phyloP scores from a whole-genome alignment of 805 yeast genomes.

The Teunomyces lycoperdinae region DNA sequence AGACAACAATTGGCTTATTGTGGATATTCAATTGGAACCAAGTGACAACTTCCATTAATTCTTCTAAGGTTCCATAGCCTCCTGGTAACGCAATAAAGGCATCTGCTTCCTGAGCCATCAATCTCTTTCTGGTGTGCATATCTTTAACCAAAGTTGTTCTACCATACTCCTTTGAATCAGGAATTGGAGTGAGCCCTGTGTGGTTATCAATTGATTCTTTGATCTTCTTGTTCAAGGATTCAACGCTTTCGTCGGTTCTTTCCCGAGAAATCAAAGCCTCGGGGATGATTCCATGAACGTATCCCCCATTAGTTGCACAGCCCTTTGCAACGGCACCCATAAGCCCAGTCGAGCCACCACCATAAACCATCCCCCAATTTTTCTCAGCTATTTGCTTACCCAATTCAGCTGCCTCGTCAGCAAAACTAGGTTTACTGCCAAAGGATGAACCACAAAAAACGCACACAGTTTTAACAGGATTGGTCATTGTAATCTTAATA shows the following conservation, averaged over 20 bases:
- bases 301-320: constrained; percentile 55
- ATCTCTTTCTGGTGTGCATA: constrained; percentile 84
- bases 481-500: constrained; percentile 16
- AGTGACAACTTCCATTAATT: constrained; percentile 83
- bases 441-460: constrained; percentile 85
- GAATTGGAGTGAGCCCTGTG: constrained; percentile 63
- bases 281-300: constrained; percentile 87
- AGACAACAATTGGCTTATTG: constrained; percentile 72
- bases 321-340: constrained; percentile 77
- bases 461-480: constrained; percentile 53
- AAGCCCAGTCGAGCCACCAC: constrained; percentile 85
- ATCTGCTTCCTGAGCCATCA: constrained; percentile 84
- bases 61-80: constrained; percentile 88
- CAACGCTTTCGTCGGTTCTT: constrained; percentile 29
- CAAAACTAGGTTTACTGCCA: constrained; percentile 53
- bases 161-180: constrained; percentile 61
- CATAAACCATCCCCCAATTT: constrained; percentile 78
- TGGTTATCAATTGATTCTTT: constrained; percentile 58
- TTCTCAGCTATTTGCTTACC: constrained; percentile 57
- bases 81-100: constrained; percentile 91
- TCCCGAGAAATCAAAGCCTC: constrained; percentile 74
- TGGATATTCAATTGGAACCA: constrained; percentile 92
- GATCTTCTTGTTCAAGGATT: constrained; percentile 45
- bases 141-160: constrained; percentile 77
- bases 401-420: constrained; percentile 53